phyloP scores from a whole-genome alignment of 768 basidiomycete species.

The Boletus sp. region DNA sequence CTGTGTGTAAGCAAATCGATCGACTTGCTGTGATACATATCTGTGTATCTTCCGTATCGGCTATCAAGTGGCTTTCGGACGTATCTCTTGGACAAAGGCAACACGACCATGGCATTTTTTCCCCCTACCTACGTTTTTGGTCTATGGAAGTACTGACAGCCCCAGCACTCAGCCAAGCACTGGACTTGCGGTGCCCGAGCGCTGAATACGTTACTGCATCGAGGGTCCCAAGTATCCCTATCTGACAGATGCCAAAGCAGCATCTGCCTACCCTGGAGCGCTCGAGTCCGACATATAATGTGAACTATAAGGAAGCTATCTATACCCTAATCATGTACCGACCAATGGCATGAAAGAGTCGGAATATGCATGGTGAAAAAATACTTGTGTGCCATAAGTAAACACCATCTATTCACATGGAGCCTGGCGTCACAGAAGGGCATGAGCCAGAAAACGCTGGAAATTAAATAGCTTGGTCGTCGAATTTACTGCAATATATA shows the following conservation, averaged over 20 bases:
- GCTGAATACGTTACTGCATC: background rate
- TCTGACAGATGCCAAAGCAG: background rate
- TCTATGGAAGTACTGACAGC: background rate
- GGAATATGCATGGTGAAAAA: constrained; percentile 3
- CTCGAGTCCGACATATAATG: constrained; percentile 17
- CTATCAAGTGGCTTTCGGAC: background rate
- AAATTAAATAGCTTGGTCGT: constrained; percentile 25
- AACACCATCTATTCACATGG: constrained; percentile 14
- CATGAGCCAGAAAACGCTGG: constrained; percentile 8
- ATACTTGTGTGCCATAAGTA: constrained; percentile 14
- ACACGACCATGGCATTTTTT: background rate
- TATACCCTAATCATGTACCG: constrained; percentile 9
- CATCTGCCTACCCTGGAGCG: constrained; percentile 3
- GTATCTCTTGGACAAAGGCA: background rate
- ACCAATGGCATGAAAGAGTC: constrained; percentile 9
- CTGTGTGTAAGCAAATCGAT: background rate
- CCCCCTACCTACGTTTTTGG: background rate
- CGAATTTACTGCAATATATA: constrained; percentile 24
- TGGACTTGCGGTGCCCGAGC: background rate
- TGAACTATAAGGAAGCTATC: constrained; percentile 23
- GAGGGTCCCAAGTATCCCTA: background rate
- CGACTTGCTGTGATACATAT: background rate
- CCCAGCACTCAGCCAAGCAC: too few species aligned
- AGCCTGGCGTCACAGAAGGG: constrained; percentile 9
- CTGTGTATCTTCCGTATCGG: too few species aligned